phyloP scores from a whole-genome alignment of 345 rosid genomes.

The Lagerstroemia speciosa region DNA sequence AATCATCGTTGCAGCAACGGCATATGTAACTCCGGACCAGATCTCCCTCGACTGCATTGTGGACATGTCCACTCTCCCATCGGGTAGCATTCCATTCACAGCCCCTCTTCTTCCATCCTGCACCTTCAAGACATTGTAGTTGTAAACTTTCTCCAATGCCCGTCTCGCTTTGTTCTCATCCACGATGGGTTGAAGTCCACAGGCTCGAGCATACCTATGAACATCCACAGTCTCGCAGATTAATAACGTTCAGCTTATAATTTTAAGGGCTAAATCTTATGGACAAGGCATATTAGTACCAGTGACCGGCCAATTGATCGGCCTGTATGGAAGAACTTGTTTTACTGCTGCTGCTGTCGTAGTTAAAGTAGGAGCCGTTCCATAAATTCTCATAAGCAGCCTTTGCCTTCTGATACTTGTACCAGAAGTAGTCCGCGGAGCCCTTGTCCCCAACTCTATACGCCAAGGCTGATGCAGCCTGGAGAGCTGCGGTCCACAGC shows the following conservation, averaged over 20 bases:
- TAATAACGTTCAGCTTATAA: background rate
- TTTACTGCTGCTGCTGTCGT: slow-evolving; percentile 53
- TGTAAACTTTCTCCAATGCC: slow-evolving; percentile 63
- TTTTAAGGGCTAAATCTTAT: background rate
- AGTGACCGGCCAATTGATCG: slow-evolving; percentile 95
- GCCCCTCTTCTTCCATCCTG: slow-evolving; percentile 85
- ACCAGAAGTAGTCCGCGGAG: slow-evolving; percentile 64
- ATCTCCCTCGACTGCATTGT: slow-evolving; percentile 85
- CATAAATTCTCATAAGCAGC: slow-evolving; percentile 59
- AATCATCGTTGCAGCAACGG: slow-evolving; percentile 83
- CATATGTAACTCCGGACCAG: slow-evolving; percentile 94
- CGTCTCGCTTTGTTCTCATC: slow-evolving; percentile 57
- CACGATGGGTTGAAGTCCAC: slow-evolving; percentile 66
- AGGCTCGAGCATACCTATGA: slow-evolving; percentile 70
- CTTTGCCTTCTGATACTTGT: slow-evolving; percentile 75
- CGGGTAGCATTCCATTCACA: slow-evolving; percentile 83
- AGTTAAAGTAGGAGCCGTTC: slow-evolving; percentile 90
- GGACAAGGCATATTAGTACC: slow-evolving; percentile 26
- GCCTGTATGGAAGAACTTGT: slow-evolving; percentile 82
- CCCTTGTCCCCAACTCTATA: slow-evolving; percentile 64
- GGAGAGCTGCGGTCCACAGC: slow-evolving; percentile 88
- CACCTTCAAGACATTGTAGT: slow-evolving; percentile 69
- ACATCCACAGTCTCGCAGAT: background rate
- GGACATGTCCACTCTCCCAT: slow-evolving; percentile 66
- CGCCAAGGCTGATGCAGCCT: slow-evolving; percentile 93